These are phyloP conservation scores for Monosporascus sp. DNA, from an alignment of 2,329 filamentous ascomycete species.

Conservation along the genomic window DNA sequence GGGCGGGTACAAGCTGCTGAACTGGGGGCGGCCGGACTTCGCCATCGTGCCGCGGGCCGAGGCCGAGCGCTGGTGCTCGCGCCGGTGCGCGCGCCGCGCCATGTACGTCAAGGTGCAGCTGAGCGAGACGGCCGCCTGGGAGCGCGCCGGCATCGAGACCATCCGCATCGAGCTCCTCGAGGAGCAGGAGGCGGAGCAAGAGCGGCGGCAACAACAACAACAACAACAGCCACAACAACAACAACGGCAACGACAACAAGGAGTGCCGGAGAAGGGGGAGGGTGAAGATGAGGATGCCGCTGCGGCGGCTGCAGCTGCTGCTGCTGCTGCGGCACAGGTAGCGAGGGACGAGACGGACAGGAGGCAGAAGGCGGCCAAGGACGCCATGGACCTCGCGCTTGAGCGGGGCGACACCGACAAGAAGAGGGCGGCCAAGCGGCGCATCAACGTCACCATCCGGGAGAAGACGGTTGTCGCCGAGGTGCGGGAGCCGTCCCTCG, in stretches of 20 bases:
- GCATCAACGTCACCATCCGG: conserved; percentile 42
- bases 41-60: conserved; percentile 66
- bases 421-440: conserved; percentile 28
- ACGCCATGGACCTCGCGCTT: conserved; percentile 22
- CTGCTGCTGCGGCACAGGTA: conserved; percentile 27
- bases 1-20: conserved; percentile 63
- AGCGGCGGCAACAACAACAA: background rate
- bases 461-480: conserved; percentile 43
- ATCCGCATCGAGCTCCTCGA: conserved; percentile 59
- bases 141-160: conserved; percentile 56
- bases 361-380: conserved; percentile 19
- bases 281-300: conserved; percentile 11
- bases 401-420: conserved; percentile 23
- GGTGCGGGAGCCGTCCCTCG: conserved; percentile 33
- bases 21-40: conserved; percentile 46
- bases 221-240: conserved; percentile 5
- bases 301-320: conserved; percentile 1
- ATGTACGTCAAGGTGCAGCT: conserved; percentile 88
- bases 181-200: conserved; percentile 47
- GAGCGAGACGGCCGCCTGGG: conserved; percentile 78
- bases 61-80: conserved; percentile 82
- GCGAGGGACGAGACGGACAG: conserved; percentile 39
- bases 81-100: conserved; percentile 70
- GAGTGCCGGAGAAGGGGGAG: conserved; percentile 8
- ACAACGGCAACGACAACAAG: conserved; percentile 10